Evolutionary conservation across 805 yeast genomes (phyloP).

Genomic region (Saturnispora silvae): DNA sequence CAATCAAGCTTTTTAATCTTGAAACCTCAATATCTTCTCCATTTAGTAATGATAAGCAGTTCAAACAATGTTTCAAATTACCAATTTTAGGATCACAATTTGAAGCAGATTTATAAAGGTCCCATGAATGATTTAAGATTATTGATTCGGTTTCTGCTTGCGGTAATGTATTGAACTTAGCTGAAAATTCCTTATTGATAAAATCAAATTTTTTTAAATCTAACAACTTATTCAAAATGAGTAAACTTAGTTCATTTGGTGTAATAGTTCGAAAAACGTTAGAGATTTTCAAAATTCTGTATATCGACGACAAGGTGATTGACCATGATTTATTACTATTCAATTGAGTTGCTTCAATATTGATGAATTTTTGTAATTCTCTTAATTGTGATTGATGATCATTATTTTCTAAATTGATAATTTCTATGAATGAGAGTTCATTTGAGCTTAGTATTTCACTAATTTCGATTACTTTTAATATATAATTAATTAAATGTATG

Average conservation of each 20-base stretch:
- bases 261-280: constrained; percentile 19
- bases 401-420: constrained; percentile 16
- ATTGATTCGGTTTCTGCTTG: constrained; percentile 9
- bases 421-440: constrained; percentile 19
- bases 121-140: constrained; percentile 18
- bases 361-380: constrained; percentile 20
- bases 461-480: constrained; percentile 18
- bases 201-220: constrained; percentile 15
- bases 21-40: background rate
- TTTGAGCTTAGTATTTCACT: constrained; percentile 22
- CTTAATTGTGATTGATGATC: constrained; percentile 14
- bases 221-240: constrained; percentile 18
- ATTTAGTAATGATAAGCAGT: constrained; percentile 15
- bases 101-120: constrained; percentile 20
- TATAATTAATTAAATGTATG: constrained; percentile 9
- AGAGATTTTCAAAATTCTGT: constrained; percentile 21
- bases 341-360: constrained; percentile 17
- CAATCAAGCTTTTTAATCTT: constrained; percentile 14
- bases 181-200: constrained; percentile 12
- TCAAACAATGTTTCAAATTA: constrained; percentile 16
- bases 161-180: constrained; percentile 15
- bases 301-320: constrained; percentile 20
- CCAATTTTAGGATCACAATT: constrained; percentile 23
- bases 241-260: constrained; percentile 14
- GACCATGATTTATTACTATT: constrained; percentile 18